Percentiles rank a stretch among this genome's conserved stretches.
phyloP scores from a whole-genome alignment of 768 basidiomycete genomes.

The Mrakia blollopis region DNA sequence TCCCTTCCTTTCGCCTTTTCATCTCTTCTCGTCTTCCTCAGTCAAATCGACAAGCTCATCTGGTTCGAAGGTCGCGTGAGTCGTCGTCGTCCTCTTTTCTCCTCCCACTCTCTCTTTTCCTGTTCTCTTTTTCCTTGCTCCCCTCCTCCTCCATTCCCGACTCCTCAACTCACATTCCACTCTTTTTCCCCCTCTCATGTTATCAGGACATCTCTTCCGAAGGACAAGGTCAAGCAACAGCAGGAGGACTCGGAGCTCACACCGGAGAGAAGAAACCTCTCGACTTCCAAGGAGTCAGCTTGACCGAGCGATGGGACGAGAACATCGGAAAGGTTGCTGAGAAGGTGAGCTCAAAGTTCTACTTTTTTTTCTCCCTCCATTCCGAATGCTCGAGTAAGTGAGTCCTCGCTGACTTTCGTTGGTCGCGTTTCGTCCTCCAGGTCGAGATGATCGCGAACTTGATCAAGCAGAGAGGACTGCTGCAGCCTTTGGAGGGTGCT shows the following conservation, averaged over 20 bases:
- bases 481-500: neutral
- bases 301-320: conserved; percentile 93
- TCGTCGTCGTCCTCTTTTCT: too few relatives aligned
- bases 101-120: neutral
- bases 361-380: neutral
- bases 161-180: neutral
- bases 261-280: conserved; percentile 67
- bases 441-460: conserved; percentile 31
- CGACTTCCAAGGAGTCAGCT: conserved; percentile 65
- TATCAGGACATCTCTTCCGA: conserved; percentile 18
- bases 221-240: conserved; percentile 24
- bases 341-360: conserved; percentile 54
- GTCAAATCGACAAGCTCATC: conserved; percentile 85
- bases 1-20: neutral
- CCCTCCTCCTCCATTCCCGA: neutral
- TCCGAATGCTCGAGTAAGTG: neutral
- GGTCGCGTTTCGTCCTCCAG: neutral
- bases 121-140: neutral
- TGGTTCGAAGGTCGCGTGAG: conserved; percentile 71
- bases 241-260: conserved; percentile 55
- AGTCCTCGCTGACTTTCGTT: neutral
- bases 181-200: too few relatives aligned
- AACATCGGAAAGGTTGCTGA: conserved; percentile 84
- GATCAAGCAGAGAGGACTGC: conserved; percentile 22
- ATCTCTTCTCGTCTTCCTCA: neutral